phyloP scores from a whole-genome alignment of 495 filamentous ascomycete genomes.

The Tuber calosporum region DNA sequence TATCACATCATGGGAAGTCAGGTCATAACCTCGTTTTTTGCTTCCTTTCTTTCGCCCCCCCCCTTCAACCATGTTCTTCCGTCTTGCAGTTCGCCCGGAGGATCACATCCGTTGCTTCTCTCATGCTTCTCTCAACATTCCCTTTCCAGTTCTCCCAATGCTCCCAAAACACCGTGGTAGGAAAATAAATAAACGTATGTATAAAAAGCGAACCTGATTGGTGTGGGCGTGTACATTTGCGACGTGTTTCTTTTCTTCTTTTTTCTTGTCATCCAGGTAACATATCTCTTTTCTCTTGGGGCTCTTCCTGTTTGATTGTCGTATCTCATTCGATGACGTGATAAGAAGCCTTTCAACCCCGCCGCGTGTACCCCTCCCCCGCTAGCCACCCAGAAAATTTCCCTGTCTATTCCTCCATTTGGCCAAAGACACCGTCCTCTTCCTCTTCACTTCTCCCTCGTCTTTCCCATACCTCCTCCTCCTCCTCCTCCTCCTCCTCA shows the following conservation, averaged over 20 bases:
- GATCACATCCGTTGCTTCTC: background rate
- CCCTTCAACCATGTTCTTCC: background rate
- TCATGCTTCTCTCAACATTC: constrained; percentile 2
- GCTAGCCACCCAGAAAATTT: constrained; percentile 23
- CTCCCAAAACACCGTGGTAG: constrained; percentile 1
- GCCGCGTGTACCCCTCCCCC: constrained; percentile 13
- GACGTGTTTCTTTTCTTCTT: constrained; percentile 33
- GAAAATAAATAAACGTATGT: constrained; percentile 25
- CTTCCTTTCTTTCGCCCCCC: background rate
- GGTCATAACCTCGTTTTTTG: constrained; percentile 23
- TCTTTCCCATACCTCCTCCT: constrained; percentile 45
- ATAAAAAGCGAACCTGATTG: constrained; percentile 20
- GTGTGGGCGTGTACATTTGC: constrained; percentile 25
- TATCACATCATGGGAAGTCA: constrained; percentile 26
- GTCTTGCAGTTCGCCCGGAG: background rate
- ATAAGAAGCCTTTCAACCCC: constrained; percentile 24
- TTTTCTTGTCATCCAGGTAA: constrained; percentile 20
- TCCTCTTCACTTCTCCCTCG: constrained; percentile 64
- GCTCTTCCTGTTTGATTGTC: constrained; percentile 1
- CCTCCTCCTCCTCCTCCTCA: constrained; percentile 71
- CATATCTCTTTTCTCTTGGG: constrained; percentile 16
- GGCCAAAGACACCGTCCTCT: constrained; percentile 90
- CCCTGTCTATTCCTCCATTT: constrained; percentile 74
- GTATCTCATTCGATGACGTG: constrained; percentile 9
- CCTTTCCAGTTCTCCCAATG: background rate